These are phyloP conservation scores for Patellifolia procumbens DNA, from an alignment of 179 eudicot species.

Conservation along the genomic window DNA sequence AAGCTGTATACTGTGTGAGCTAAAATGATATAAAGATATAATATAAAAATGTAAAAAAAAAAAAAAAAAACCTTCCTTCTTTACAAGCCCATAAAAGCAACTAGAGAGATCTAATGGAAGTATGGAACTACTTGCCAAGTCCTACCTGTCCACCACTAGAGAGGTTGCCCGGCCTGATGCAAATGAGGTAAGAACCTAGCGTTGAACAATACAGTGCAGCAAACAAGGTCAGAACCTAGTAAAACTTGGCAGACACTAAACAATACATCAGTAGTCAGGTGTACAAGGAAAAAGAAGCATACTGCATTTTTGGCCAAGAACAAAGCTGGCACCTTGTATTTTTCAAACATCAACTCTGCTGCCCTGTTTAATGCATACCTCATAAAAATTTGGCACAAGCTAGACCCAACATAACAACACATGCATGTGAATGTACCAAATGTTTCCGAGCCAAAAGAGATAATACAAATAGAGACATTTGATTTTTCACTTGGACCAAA, in stretches of 20 bases:
- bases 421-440: too few relatives aligned
- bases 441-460: not conserved
- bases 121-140: slow-evolving; percentile 2
- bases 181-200: slow-evolving; percentile 95
- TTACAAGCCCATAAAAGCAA: not conserved
- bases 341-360: slow-evolving; percentile 97
- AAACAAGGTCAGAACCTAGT: slow-evolving; percentile 17
- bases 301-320: slow-evolving; percentile 98
- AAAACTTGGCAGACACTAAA: slow-evolving; percentile 12
- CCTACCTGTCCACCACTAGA: slow-evolving; percentile 87
- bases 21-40: not conserved
- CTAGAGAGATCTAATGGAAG: not conserved
- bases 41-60: too few relatives aligned
- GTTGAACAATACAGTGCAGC: slow-evolving; percentile 15
- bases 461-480: too few relatives aligned
- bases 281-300: slow-evolving; percentile 37
- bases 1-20: not conserved
- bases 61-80: not conserved
- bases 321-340: slow-evolving; percentile 91
- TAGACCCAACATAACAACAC: not conserved
- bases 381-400: slow-evolving; percentile 16
- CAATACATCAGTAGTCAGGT: slow-evolving; percentile 14
- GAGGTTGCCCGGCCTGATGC: slow-evolving; percentile 97
- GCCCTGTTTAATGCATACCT: slow-evolving; percentile 59
- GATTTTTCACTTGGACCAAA: too few relatives aligned